Percentiles rank a stretch among this genome's conserved stretches.
Evolutionary conservation across 2,329 filamentous ascomycete species (phyloP).

Genomic region (Botrytis elliptica): DNA sequence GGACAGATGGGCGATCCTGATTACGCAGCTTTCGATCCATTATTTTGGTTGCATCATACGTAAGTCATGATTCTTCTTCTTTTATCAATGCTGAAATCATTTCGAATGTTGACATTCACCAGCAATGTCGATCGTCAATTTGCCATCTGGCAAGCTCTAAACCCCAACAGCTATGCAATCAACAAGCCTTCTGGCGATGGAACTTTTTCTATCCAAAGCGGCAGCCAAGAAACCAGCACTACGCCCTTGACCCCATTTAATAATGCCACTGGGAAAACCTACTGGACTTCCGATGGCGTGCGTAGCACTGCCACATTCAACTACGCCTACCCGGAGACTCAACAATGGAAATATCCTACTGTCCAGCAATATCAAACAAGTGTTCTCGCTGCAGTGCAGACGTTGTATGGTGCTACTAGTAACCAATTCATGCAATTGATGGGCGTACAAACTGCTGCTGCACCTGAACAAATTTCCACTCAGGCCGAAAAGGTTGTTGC

Average conservation of each 20-base stretch:
- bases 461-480: background rate
- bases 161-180: slow-evolving; percentile 65
- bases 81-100: fast-evolving
- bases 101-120: background rate
- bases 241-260: slow-evolving; percentile 69
- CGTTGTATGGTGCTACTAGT: slow-evolving; percentile 28
- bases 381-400: slow-evolving; percentile 26
- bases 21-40: slow-evolving; percentile 74
- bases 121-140: slow-evolving; percentile 71
- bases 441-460: background rate
- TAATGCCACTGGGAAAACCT: slow-evolving; percentile 38
- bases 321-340: slow-evolving; percentile 72
- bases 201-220: slow-evolving; percentile 60
- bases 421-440: slow-evolving; percentile 24
- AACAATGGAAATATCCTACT: slow-evolving; percentile 28
- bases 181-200: slow-evolving; percentile 53
- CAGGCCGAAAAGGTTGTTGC: background rate
- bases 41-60: slow-evolving; percentile 43
- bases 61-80: slow-evolving; percentile 16
- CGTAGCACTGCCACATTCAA: slow-evolving; percentile 51
- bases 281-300: slow-evolving; percentile 28
- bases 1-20: slow-evolving; percentile 71
- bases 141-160: slow-evolving; percentile 73
- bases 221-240: slow-evolving; percentile 52
- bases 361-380: slow-evolving; percentile 26